phyloP scores from a whole-genome alignment of 2,329 filamentous ascomycete genomes.

The Chalaropsis ovoidea region DNA sequence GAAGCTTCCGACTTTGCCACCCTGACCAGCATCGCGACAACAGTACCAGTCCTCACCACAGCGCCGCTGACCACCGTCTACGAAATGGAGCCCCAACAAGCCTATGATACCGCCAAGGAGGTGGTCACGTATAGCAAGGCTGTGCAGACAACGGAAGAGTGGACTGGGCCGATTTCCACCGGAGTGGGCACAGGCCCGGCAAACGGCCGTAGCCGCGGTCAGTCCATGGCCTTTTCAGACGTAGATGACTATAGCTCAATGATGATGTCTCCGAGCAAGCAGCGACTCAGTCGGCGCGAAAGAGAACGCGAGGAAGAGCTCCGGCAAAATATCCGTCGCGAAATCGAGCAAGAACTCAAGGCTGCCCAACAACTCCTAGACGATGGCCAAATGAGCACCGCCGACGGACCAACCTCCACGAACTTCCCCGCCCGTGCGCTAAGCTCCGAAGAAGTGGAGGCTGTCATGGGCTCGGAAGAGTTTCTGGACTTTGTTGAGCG shows the following conservation, averaged over 20 bases:
- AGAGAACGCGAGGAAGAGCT: constrained; percentile 82
- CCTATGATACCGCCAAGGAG: constrained; percentile 58
- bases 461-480: constrained; percentile 82
- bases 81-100: constrained; percentile 54
- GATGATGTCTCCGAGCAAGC: constrained; percentile 54
- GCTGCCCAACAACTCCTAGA: constrained; percentile 53
- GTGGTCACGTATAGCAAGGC: constrained; percentile 95
- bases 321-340: constrained; percentile 68
- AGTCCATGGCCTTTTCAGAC: constrained; percentile 47
- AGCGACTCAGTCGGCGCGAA: constrained; percentile 62
- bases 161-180: constrained; percentile 42
- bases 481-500: constrained; percentile 92
- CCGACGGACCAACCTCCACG: constrained; percentile 29
- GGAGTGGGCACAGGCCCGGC: constrained; percentile 21
- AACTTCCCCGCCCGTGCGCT: constrained; percentile 73
- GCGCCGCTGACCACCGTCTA: constrained; percentile 65
- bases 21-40: constrained; percentile 37
- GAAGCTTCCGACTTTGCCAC: constrained; percentile 54
- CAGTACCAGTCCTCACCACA: constrained; percentile 61
- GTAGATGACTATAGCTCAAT: constrained; percentile 48
- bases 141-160: constrained; percentile 78
- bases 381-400: constrained; percentile 39
- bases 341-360: constrained; percentile 86
- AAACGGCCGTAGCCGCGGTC: constrained; percentile 34
- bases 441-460: constrained; percentile 74